Evolutionary conservation across 441 rosid species (phyloP), one percentile per base, ranked within the genome.

Genomic region (Erodium moschatum): DNA sequence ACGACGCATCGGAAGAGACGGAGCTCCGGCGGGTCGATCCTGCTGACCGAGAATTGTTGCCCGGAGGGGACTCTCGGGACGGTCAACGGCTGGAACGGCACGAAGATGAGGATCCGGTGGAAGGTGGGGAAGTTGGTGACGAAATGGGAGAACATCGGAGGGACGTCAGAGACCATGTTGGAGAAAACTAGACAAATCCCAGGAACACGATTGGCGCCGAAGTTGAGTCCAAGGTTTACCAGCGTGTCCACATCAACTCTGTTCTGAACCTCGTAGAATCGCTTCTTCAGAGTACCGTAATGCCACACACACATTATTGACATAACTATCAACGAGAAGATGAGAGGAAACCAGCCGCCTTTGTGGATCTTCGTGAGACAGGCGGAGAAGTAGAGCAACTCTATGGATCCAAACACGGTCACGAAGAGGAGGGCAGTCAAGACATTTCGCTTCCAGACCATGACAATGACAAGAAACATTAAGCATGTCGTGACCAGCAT

Each of bases 271-370:
- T 94, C 97, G 65, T 77, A 91, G 75, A 89, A 96, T 64, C 90
- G 90, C 67, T 87, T 94, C 82, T 89, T 89, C 54, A 89, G 77
- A 33, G 99, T 94, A 10, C 85, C 87, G 69, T 91, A 94, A 73
- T 91, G 97, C 99, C 99, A 94, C 63, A 88, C 85, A 66, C 87
- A 83, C 99, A 94, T 91, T 81, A 89, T 70, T 70, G 83, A 85
- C 86, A 92, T 86, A 72, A 94, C 85, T 67, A 88, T 46, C 18
- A 94, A 80, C 10, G 99, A 92, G 48, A 91, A 81, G 72, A 87
- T 96, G 68, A 94, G 88, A 11, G 99, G 97, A 27, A 94, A 94
- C 99, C 99, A 94, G 35, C 97, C 99, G 54, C 99, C 99, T 72
- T 94, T 97, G 0, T 81, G 83, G 82, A 91, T 86, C 76, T 94